Evolutionary conservation across 108 stramenopile genomes (phyloP), one percentile per base, ranked within the genome.

Genomic region (Conticribra weissflogii): DNA sequence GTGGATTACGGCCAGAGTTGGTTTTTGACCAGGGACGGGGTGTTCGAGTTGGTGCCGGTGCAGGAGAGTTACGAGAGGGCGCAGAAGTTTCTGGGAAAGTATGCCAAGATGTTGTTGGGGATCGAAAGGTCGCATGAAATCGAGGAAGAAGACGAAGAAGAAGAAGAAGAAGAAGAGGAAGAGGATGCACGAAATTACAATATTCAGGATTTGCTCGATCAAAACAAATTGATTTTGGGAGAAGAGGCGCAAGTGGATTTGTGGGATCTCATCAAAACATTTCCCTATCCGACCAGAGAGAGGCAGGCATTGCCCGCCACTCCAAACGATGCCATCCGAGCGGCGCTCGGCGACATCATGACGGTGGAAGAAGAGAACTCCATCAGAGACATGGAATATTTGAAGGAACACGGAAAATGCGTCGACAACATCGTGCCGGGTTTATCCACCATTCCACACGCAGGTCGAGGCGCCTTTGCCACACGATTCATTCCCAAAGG

Each of bases 401-500:
- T 94, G 24, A 68, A 86, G 59, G 51, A 86, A 52, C 54, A 90
- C 44, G 93, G 93, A 17, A 75, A 84, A 25, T 93, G 92, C 54
- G 68, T 85, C 46, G 92, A 93, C 54, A 87, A 93, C 52, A 84
- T 93, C 52, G 71, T 82, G 41, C 82, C 83, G 15, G 78, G 76
- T 0, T 50, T 54, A 9, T 86, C 85, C 27, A 84, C 67, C 9
- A 84, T 93, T n/a, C 85, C 86, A 8, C 72, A 86, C 62, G 92
- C 89, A 12, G 92, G 92, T 9, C 68, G 85, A 19, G 92, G 92
- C 7, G 92, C 89, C 9, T 89, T 93, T 84, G 89, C 89, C 3
- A 85, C 72, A 17, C 69, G 88, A 24, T 79, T 81, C 32, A 85
- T 93, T 45, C 61, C 75, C 15, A 71, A 83, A 64, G 89, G 85